These are phyloP conservation scores for Fusarium nygamai DNA, from an alignment of 2,329 filamentous ascomycete species.

Conservation along the genomic window DNA sequence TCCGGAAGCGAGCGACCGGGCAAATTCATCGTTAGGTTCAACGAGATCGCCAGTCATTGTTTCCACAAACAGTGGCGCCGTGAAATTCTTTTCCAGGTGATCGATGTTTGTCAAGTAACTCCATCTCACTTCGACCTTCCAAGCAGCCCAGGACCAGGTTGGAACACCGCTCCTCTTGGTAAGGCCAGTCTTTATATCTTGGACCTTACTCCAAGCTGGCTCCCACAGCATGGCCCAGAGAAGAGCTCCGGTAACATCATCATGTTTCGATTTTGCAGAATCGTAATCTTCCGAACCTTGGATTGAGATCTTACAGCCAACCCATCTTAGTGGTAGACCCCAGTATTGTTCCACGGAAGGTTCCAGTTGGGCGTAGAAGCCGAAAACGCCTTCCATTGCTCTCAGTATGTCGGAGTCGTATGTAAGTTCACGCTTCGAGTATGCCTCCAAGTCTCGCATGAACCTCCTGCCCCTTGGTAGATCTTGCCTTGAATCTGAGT, in stretches of 20 bases:
- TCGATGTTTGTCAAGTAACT: fast-evolving
- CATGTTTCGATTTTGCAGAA: neutral
- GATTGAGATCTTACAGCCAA: neutral
- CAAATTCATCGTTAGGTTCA: fast-evolving
- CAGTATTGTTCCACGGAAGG: neutral
- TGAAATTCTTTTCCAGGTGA: neutral
- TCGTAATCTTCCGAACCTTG: fast-evolving
- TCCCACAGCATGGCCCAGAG: neutral
- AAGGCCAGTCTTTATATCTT: neutral
- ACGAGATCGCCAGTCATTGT: fast-evolving
- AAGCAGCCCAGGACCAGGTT: neutral
- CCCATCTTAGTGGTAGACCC: neutral
- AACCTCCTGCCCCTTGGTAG: too few relatives aligned
- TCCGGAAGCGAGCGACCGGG: neutral
- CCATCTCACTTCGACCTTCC: neutral
- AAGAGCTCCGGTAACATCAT: neutral
- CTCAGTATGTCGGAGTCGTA: neutral
- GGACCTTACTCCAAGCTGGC: too few relatives aligned
- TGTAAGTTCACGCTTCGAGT: neutral
- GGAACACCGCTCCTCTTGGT: neutral
- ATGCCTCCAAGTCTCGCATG: neutral
- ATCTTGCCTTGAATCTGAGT: too few relatives aligned
- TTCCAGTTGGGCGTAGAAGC: neutral
- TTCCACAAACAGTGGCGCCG: neutral
- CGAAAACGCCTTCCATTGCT: neutral